Percentiles rank a stretch among this genome's conserved stretches.
These are phyloP conservation scores for Fusarium poae DNA, from an alignment of 2,329 filamentous ascomycete genomes.

Conservation along the genomic window DNA sequence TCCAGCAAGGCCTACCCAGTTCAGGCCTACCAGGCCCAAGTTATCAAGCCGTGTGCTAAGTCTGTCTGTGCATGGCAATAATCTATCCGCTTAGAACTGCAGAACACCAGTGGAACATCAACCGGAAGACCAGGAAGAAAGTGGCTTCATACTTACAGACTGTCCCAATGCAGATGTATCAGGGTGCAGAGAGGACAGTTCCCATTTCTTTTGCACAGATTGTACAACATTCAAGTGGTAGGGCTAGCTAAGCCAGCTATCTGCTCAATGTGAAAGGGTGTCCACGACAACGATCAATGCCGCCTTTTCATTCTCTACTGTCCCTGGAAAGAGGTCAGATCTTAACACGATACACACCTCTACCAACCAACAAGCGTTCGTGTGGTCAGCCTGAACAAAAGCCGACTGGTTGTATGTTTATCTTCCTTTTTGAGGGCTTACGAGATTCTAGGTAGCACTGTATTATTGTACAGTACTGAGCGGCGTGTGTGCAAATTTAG, in stretches of 20 bases:
- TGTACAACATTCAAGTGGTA: constrained; percentile 23
- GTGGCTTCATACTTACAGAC: constrained; percentile 31
- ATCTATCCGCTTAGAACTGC: constrained; percentile 22
- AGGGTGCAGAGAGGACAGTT: constrained; percentile 18
- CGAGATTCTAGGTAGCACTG: constrained; percentile 29
- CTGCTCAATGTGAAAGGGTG: constrained; percentile 20
- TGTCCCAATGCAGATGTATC: constrained; percentile 23
- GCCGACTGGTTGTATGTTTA: constrained; percentile 21
- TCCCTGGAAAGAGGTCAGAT: constrained; percentile 25
- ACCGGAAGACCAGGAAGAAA: constrained; percentile 30
- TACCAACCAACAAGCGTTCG: constrained; percentile 21
- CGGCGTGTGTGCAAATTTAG: background rate
- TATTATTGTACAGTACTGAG: constrained; percentile 1
- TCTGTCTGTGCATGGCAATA: constrained; percentile 2
- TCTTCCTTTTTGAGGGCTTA: constrained; percentile 34
- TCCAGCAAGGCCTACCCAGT: background rate
- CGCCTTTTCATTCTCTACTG: constrained; percentile 27
- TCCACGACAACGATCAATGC: constrained; percentile 39
- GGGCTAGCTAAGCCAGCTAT: constrained; percentile 23
- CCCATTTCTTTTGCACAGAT: constrained; percentile 21
- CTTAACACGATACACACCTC: constrained; percentile 36
- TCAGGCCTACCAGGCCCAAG: constrained; percentile 1
- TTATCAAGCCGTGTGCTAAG: background rate
- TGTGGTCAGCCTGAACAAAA: constrained; percentile 1
- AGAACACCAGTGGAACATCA: constrained; percentile 41